phyloP scores from a whole-genome alignment of 257 asterid genomes.

The Scutellaria baicalensis region DNA sequence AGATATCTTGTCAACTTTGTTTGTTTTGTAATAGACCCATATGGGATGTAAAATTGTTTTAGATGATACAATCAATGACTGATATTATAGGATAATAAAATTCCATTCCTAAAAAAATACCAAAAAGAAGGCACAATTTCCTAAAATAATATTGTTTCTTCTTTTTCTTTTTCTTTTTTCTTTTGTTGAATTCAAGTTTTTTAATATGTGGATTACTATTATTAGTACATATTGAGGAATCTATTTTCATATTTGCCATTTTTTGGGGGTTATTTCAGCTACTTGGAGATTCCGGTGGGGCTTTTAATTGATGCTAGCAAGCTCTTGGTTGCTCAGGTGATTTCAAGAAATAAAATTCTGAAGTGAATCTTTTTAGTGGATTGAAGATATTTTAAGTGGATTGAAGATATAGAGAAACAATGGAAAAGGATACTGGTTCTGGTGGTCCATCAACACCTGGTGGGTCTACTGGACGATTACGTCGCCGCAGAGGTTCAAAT shows the following conservation, averaged over 20 bases:
- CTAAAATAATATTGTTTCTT: too few relatives aligned
- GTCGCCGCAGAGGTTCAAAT: constrained; percentile 87
- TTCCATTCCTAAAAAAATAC: not conserved
- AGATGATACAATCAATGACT: not conserved
- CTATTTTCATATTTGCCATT: constrained; percentile 8
- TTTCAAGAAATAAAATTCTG: not conserved
- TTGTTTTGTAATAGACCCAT: not conserved
- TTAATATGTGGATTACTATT: not conserved
- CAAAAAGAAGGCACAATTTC: not conserved
- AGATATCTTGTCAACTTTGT: not conserved
- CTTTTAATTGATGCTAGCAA: not conserved
- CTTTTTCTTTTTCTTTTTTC: too few relatives aligned
- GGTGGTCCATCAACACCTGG: constrained; percentile 47
- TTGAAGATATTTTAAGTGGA: too few relatives aligned
- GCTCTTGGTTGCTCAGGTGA: constrained; percentile 1
- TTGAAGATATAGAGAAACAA: constrained; percentile 24
- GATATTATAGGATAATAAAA: not conserved
- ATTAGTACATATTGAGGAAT: not conserved
- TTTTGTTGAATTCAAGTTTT: not conserved
- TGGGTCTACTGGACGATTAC: constrained; percentile 53
- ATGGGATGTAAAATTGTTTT: not conserved
- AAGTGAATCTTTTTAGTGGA: constrained; percentile 5
- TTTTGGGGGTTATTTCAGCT: constrained; percentile 18
- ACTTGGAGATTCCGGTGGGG: constrained; percentile 16
- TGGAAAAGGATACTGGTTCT: constrained; percentile 73